Percentiles rank a stretch among this genome's conserved stretches.
Conservation (phyloP, 2,329 filamentous ascomycete genomes). For the Monilinia fructigena region DNA sequence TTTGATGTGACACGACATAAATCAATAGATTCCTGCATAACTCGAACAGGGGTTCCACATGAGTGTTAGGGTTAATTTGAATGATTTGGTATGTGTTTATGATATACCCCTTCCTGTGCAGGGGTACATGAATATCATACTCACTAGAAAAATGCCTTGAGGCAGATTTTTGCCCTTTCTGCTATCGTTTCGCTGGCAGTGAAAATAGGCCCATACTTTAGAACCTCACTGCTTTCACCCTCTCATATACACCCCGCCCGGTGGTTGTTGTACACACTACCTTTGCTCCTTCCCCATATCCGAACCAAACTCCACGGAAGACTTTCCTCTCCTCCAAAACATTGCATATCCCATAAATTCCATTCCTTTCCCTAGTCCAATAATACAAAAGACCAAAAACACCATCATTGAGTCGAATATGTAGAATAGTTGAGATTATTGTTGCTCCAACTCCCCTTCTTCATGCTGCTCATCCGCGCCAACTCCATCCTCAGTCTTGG, state of each 20-base stretch:
- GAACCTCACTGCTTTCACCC: not conserved
- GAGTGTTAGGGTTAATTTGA: not conserved
- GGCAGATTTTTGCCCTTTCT: not conserved
- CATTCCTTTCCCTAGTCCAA: conserved; percentile 9
- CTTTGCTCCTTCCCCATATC: not conserved
- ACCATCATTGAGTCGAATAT: conserved; percentile 1
- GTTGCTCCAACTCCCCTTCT: conserved; percentile 15
- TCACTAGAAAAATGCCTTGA: not conserved
- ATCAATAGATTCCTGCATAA: not conserved
- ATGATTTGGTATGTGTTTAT: not conserved
- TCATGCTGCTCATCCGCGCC: not conserved
- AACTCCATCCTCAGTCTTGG: not conserved
- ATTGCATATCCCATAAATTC: conserved; percentile 8
- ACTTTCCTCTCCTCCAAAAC: not conserved
- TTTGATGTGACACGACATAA: not conserved
- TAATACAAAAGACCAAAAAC: conserved; percentile 11
- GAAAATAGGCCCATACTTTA: not conserved
- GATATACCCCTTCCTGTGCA: not conserved
- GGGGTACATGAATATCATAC: not conserved
- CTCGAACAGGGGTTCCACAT: not conserved
- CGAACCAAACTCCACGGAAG: conserved; percentile 10
- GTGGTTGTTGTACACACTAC: conserved; percentile 6
- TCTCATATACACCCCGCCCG: not conserved
- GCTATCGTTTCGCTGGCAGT: not conserved
- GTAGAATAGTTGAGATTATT: not conserved